Percentiles rank a stretch among this genome's conserved stretches.
phyloP scores from a whole-genome alignment of 768 basidiomycete genomes.

The Termitomyces sp. region DNA sequence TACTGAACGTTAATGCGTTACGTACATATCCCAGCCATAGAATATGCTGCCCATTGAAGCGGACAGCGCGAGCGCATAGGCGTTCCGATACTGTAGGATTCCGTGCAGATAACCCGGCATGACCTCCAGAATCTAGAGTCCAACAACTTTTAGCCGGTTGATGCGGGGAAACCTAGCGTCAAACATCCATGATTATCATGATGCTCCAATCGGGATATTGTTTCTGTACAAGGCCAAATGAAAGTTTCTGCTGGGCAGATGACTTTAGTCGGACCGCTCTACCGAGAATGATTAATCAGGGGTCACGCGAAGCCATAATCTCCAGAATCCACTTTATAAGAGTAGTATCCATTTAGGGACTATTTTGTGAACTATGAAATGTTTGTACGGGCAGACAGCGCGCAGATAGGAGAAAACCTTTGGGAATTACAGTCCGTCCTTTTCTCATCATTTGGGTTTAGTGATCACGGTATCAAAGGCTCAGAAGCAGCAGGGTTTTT shows the following conservation, averaged over 20 bases:
- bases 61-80: constrained; percentile 38
- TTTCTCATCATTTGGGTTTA: neutral
- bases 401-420: neutral
- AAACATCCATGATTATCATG: neutral
- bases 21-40: constrained; percentile 43
- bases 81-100: constrained; percentile 31
- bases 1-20: neutral
- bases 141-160: neutral
- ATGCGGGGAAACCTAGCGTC: neutral
- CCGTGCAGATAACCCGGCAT: neutral
- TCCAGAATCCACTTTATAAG: neutral
- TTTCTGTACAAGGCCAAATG: too few relatives aligned
- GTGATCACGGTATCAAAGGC: neutral
- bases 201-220: neutral
- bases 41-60: constrained; percentile 45
- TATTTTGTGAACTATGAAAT: neutral
- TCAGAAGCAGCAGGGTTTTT: neutral
- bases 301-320: neutral
- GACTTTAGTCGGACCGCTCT: neutral
- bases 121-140: neutral
- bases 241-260: neutral
- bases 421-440: neutral
- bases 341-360: neutral
- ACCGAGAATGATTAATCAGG: neutral
- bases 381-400: neutral